A percentile compares a stretch with the other conserved stretches of the same genome.
Conservation (phyloP, 768 basidiomycete genomes). For the Suillus brevipes region DNA sequence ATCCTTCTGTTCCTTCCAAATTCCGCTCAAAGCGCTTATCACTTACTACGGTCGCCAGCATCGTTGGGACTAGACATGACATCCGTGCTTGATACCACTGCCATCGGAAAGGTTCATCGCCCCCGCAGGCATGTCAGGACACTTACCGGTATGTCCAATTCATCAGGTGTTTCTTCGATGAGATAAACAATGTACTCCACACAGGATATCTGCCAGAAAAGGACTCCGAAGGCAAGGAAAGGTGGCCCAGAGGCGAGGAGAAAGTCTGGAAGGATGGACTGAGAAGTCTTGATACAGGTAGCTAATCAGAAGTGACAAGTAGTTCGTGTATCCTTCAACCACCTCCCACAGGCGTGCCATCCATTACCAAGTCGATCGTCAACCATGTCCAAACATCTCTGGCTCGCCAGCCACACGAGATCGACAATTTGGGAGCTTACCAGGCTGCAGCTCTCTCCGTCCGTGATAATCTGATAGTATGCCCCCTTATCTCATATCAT, state of each 20-base stretch:
- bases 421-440: slow-evolving; percentile 85
- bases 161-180: background rate
- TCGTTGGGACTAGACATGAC: slow-evolving; percentile 44
- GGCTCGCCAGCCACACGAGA: slow-evolving; percentile 87
- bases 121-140: slow-evolving; percentile 66
- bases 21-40: background rate
- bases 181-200: slow-evolving; percentile 9
- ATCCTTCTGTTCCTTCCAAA: background rate
- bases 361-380: slow-evolving; percentile 74
- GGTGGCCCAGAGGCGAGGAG: slow-evolving; percentile 84
- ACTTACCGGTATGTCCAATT: slow-evolving; percentile 49
- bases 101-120: slow-evolving; percentile 59
- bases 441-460: slow-evolving; percentile 88
- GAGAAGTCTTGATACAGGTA: slow-evolving; percentile 59
- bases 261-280: slow-evolving; percentile 66
- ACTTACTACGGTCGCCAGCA: background rate
- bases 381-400: slow-evolving; percentile 87
- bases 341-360: slow-evolving; percentile 47
- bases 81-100: slow-evolving; percentile 61
- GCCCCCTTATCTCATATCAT: slow-evolving; percentile 19
- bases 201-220: slow-evolving; percentile 78
- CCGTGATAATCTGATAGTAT: slow-evolving; percentile 82
- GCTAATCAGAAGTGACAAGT: slow-evolving; percentile 7
- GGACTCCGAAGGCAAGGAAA: slow-evolving; percentile 75
- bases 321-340: background rate